Conservation (phyloP, 192 early-diverging fungal species). For the Chytriomyces sp. region DNA sequence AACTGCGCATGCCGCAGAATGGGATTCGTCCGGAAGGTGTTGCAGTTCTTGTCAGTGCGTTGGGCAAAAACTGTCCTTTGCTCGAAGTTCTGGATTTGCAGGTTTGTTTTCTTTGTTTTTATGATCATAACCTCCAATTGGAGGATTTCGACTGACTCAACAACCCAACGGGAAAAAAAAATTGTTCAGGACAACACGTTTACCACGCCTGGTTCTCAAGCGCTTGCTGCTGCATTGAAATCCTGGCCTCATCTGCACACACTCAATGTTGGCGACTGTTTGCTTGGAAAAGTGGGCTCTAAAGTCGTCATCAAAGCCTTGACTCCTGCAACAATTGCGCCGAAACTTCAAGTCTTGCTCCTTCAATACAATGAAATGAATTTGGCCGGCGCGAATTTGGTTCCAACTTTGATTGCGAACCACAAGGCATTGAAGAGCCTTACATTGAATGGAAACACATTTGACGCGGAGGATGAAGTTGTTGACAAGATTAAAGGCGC, state of each 20-base stretch:
- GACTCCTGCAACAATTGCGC: constrained; percentile 50
- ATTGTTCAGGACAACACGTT: constrained; percentile 91
- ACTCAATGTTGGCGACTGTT: constrained; percentile 91
- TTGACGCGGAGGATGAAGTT: constrained; percentile 79
- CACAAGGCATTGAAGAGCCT: constrained; percentile 68
- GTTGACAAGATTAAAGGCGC: constrained; percentile 76
- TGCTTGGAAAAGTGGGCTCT: constrained; percentile 78
- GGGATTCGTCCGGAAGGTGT: constrained; percentile 97
- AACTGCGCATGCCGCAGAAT: constrained; percentile 95
- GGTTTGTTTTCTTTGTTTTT: background rate
- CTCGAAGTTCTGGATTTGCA: constrained; percentile 79
- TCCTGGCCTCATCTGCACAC: constrained; percentile 78
- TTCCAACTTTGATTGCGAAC: constrained; percentile 68
- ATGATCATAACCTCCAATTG: background rate
- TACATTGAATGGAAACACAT: constrained; percentile 92
- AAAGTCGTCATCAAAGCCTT: constrained; percentile 70
- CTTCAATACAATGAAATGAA: constrained; percentile 93
- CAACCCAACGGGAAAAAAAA: too few species aligned
- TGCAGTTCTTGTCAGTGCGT: constrained; percentile 67
- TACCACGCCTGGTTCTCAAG: constrained; percentile 76
- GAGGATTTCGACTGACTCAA: too few species aligned
- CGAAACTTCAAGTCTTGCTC: constrained; percentile 63
- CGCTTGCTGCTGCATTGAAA: constrained; percentile 76
- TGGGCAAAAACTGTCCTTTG: constrained; percentile 62
- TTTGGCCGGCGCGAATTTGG: constrained; percentile 65